Conservation (phyloP, 2,329 filamentous ascomycete species). For the Parafenestella ontariensis region DNA sequence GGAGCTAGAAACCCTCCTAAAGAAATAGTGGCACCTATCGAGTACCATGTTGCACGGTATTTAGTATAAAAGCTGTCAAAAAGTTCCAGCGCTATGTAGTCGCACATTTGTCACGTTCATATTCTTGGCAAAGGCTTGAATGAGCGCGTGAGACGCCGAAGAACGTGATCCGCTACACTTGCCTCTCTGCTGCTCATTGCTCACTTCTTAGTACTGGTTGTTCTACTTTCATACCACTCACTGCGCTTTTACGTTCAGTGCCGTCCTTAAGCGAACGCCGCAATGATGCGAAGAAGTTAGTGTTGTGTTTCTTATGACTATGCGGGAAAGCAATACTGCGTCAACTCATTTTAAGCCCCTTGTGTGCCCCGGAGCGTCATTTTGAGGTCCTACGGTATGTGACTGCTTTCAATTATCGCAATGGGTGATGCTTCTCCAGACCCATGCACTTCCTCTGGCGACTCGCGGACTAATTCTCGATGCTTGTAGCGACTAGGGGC, state of each 20-base stretch:
- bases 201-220: background rate
- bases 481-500: too few species aligned
- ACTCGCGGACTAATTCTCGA: background rate
- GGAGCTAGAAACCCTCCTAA: slow-evolving; percentile 74
- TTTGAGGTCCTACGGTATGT: too few species aligned
- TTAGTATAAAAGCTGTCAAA: background rate
- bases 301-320: too few species aligned
- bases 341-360: too few species aligned
- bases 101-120: background rate
- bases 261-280: background rate
- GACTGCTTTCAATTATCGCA: background rate
- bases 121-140: background rate
- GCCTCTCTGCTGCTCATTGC: background rate
- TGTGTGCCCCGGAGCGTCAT: too few species aligned
- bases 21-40: slow-evolving; percentile 29
- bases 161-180: background rate
- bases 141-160: background rate
- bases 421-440: background rate
- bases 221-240: background rate
- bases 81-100: background rate
- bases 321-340: too few species aligned
- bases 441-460: background rate
- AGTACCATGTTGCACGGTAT: background rate
- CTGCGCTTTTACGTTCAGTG: background rate
- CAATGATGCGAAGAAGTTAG: too few species aligned